A percentile compares a stretch with the other conserved stretches of the same genome.
phyloP scores from a whole-genome alignment of 768 basidiomycete species.

The Russula sp. region DNA sequence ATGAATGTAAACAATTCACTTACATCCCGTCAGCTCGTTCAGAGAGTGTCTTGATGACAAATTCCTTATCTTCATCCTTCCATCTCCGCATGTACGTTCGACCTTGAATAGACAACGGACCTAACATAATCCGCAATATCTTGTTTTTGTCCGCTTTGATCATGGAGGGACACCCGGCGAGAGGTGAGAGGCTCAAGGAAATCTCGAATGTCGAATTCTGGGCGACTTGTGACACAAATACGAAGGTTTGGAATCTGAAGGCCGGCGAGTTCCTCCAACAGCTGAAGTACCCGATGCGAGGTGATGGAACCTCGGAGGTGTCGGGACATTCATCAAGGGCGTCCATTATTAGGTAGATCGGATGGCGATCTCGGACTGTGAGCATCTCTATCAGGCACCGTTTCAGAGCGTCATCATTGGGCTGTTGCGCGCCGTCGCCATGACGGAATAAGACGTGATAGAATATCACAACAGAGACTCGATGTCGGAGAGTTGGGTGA shows the following conservation, averaged over 20 bases:
- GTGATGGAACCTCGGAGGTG: background rate
- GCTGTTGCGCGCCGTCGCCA: background rate
- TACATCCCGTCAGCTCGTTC: background rate
- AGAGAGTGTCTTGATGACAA: background rate
- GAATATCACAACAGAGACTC: slow-evolving; percentile 2
- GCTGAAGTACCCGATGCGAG: background rate
- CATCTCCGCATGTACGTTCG: background rate
- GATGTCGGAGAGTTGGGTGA: too few species aligned
- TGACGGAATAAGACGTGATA: background rate
- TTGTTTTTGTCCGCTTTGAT: slow-evolving; percentile 8
- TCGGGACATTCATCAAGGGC: slow-evolving; percentile 2
- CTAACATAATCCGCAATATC: background rate
- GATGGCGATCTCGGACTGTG: background rate
- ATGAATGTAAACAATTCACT: background rate
- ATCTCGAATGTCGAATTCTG: slow-evolving; percentile 3
- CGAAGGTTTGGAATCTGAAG: background rate
- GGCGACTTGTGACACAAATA: slow-evolving; percentile 8
- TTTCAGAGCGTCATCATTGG: background rate
- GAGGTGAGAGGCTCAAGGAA: background rate
- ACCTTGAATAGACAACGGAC: background rate
- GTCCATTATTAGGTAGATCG: background rate
- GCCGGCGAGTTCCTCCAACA: background rate
- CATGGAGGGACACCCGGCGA: background rate
- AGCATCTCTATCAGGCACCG: slow-evolving; percentile 4
- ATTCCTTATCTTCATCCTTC: background rate